Evolutionary conservation across 495 filamentous ascomycete genomes (phyloP).

Genomic region (Annulohypoxylon stygium): DNA sequence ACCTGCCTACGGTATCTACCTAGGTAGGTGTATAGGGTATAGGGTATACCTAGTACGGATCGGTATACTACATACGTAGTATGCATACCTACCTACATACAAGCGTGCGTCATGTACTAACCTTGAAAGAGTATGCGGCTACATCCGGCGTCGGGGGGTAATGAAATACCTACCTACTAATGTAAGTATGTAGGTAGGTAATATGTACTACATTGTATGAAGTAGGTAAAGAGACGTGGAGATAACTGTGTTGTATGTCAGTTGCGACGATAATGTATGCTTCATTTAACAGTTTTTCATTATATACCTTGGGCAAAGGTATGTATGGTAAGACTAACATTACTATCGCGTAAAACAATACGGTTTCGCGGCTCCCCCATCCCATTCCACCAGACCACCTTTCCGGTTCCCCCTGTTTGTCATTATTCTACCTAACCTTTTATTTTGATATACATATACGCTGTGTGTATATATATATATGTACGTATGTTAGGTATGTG

Average conservation of each 20-base stretch:
- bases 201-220: not conserved
- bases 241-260: not conserved
- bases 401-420: not conserved
- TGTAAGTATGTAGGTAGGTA: not conserved
- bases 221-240: not conserved
- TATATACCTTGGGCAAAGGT: not conserved
- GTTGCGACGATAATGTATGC: not conserved
- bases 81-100: not conserved
- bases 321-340: conserved; percentile 11
- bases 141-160: not conserved
- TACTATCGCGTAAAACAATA: conserved; percentile 4
- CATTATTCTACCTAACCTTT: conserved; percentile 10
- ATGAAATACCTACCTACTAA: not conserved
- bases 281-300: conserved; percentile 2
- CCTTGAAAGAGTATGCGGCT: not conserved
- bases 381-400: not conserved
- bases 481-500: conserved; percentile 9
- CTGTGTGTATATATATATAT: not conserved
- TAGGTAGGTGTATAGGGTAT: not conserved
- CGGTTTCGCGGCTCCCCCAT: not conserved
- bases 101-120: not conserved
- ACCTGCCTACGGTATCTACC: not conserved
- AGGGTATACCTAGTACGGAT: not conserved
- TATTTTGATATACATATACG: not conserved
- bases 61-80: not conserved